These are phyloP conservation scores for Agapanthus africanus DNA, from an alignment of 106 monocot species.

Conservation along the genomic window DNA sequence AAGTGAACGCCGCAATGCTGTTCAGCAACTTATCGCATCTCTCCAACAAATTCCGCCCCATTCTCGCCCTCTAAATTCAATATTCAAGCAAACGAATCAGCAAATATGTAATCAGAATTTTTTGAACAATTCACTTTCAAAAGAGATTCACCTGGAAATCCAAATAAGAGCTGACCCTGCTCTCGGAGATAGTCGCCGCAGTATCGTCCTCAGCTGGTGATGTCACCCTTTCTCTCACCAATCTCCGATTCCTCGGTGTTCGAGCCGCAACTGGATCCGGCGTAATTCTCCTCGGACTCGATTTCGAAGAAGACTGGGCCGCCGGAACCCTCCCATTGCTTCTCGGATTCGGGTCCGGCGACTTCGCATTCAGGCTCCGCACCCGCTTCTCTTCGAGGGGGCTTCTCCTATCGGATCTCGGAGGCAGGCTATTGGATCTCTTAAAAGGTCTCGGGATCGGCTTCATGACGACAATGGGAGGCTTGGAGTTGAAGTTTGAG, in stretches of 20 bases:
- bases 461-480: slow-evolving; percentile 64
- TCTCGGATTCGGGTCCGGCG: slow-evolving; percentile 22
- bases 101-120: background rate
- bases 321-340: slow-evolving; percentile 28
- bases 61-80: slow-evolving; percentile 27
- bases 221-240: slow-evolving; percentile 3
- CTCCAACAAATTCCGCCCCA: slow-evolving; percentile 54
- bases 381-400: background rate
- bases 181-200: slow-evolving; percentile 32
- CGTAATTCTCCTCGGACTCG: slow-evolving; percentile 14
- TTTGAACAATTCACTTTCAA: no score
- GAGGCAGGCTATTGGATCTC: background rate
- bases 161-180: slow-evolving; percentile 36
- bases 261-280: slow-evolving; percentile 10
- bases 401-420: background rate
- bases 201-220: slow-evolving; percentile 35
- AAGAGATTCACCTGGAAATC: slow-evolving; percentile 60
- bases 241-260: slow-evolving; percentile 27
- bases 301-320: slow-evolving; percentile 25
- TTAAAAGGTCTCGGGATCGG: slow-evolving; percentile 17
- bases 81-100: background rate
- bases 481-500: slow-evolving; percentile 21
- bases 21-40: slow-evolving; percentile 80
- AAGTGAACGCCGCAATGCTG: slow-evolving; percentile 73
- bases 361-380: slow-evolving; percentile 11